phyloP scores from a whole-genome alignment of 495 filamentous ascomycete species.

The Neurospora sp. region DNA sequence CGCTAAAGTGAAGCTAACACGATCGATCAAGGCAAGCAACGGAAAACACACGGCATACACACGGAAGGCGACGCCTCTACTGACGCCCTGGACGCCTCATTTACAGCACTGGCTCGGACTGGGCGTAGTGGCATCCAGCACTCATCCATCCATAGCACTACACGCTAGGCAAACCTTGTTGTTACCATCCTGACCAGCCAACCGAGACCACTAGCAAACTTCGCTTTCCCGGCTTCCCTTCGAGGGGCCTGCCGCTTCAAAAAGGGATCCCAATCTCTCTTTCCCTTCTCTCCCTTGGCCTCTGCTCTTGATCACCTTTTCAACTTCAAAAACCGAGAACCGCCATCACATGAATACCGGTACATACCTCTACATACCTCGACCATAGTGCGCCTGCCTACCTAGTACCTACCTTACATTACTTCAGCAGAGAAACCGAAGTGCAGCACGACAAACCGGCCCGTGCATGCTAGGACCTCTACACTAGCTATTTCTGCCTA shows the following conservation, averaged over 20 bases:
- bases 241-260: background rate
- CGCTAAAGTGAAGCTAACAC: background rate
- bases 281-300: background rate
- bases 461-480: background rate
- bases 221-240: background rate
- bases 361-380: background rate
- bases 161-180: background rate
- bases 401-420: background rate
- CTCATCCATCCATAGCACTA: background rate
- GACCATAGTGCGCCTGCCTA: background rate
- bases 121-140: background rate
- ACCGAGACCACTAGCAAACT: slow-evolving; percentile 1
- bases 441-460: background rate
- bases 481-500: background rate
- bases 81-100: background rate
- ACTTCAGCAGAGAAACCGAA: background rate
- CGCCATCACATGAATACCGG: background rate
- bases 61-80: background rate
- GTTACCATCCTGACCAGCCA: background rate
- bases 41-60: background rate
- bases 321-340: background rate
- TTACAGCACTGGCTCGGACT: background rate
- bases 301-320: background rate
- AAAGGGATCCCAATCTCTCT: slow-evolving; percentile 2
- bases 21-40: background rate